phyloP scores from a whole-genome alignment of 2,329 filamentous ascomycete species.

The Chaetomium strumarium region DNA sequence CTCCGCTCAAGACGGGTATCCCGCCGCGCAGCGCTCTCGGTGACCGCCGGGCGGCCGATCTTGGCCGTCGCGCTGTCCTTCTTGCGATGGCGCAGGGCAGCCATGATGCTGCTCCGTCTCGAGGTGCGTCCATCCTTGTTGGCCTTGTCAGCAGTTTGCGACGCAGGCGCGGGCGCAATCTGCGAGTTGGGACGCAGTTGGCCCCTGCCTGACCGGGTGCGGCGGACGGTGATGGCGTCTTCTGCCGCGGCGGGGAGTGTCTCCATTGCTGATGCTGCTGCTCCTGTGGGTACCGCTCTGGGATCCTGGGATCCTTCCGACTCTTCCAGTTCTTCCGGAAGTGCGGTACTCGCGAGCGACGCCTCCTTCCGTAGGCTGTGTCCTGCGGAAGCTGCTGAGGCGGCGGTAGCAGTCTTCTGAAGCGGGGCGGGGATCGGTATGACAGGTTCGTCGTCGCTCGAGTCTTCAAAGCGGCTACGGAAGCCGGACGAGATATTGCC shows the following conservation, averaged over 20 bases:
- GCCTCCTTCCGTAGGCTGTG: conserved; percentile 13
- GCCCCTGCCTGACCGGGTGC: conserved; percentile 39
- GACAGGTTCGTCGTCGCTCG: conserved; percentile 59
- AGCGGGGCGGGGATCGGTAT: conserved; percentile 21
- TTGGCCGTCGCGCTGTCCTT: conserved; percentile 44
- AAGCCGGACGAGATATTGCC: conserved; percentile 31
- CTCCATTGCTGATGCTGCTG: not conserved
- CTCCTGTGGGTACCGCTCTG: conserved; percentile 31
- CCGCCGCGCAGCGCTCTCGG: conserved; percentile 54
- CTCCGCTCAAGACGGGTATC: conserved; percentile 59
- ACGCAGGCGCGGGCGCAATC: conserved; percentile 7
- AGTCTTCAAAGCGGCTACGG: conserved; percentile 61
- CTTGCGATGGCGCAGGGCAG: conserved; percentile 53
- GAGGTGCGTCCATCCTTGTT: conserved; percentile 23
- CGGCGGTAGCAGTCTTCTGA: not conserved
- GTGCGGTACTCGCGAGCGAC: conserved; percentile 27
- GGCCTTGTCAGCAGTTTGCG: conserved; percentile 17
- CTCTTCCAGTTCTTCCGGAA: conserved; percentile 42
- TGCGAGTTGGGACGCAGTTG: conserved; percentile 25
- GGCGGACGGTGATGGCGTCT: conserved; percentile 28
- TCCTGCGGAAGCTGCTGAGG: not conserved
- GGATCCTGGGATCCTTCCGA: conserved; percentile 58
- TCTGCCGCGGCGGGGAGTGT: no score
- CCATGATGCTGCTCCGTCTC: conserved; percentile 48
- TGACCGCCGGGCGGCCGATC: conserved; percentile 46